These are phyloP conservation scores for Yamadazyma takamatsuzukensis DNA, from an alignment of 805 yeast genomes.

Conservation along the genomic window DNA sequence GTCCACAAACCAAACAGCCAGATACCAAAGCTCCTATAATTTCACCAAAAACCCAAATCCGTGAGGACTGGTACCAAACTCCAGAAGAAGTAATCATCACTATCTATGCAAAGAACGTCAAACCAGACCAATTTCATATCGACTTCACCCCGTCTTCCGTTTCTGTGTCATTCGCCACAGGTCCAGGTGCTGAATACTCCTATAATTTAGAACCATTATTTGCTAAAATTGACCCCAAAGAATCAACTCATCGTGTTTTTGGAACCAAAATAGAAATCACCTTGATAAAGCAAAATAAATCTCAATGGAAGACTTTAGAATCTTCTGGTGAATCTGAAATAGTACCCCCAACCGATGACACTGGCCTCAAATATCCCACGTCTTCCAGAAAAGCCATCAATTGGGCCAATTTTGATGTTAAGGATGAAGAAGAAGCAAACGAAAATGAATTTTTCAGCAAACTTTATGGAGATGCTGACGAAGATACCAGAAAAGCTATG, in stretches of 20 bases:
- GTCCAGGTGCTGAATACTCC: conserved; percentile 51
- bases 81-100: conserved; percentile 55
- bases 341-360: conserved; percentile 9
- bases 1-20: conserved; percentile 1
- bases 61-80: conserved; percentile 62
- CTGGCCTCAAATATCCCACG: conserved; percentile 48
- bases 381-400: conserved; percentile 61
- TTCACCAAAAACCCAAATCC: conserved; percentile 31
- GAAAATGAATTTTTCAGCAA: conserved; percentile 71
- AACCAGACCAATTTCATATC: conserved; percentile 43
- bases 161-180: conserved; percentile 44
- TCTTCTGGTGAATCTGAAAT: conserved; percentile 11
- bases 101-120: conserved; percentile 65
- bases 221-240: conserved; percentile 44
- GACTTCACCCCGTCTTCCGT: conserved; percentile 35
- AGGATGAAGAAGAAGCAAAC: conserved; percentile 43
- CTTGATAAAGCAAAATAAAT: conserved; percentile 44
- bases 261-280: conserved; percentile 72
- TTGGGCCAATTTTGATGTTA: conserved; percentile 59
- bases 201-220: conserved; percentile 54
- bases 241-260: conserved; percentile 49
- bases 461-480: conserved; percentile 76
- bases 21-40: conserved; percentile 26
- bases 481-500: conserved; percentile 90
- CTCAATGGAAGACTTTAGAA: conserved; percentile 57